Conservation (phyloP, 331 rosid species). For the Cydonia oblonga region DNA sequence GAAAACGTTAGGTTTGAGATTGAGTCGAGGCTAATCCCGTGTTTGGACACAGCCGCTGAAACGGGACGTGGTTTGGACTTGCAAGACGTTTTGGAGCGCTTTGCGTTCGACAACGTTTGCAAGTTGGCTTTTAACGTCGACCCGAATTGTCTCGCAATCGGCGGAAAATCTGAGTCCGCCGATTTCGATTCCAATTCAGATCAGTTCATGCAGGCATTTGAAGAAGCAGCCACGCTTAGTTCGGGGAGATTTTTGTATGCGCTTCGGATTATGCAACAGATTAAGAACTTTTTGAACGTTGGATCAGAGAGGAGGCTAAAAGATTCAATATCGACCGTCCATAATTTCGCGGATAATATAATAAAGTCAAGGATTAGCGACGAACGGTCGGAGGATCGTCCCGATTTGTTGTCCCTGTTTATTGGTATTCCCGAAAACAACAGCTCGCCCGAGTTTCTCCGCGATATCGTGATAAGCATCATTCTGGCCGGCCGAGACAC, state of each 20-base stretch:
- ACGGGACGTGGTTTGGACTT: conserved; percentile 25
- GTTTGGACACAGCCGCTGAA: conserved; percentile 12
- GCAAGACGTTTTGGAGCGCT: conserved; percentile 56
- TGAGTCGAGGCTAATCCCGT: conserved; percentile 33
- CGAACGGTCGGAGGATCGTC: not conserved
- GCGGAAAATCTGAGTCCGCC: not conserved
- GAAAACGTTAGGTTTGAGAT: conserved; percentile 41
- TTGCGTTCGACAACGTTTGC: conserved; percentile 61
- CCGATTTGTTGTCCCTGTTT: conserved; percentile 50
- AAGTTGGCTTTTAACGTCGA: conserved; percentile 59
- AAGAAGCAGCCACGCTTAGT: conserved; percentile 45
- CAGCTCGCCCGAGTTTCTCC: conserved; percentile 37
- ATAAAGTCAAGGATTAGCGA: conserved; percentile 23
- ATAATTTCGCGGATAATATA: conserved; percentile 45
- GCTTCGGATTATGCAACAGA: not conserved
- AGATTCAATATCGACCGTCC: conserved; percentile 44
- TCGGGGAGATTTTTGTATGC: conserved; percentile 40
- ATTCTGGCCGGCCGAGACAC: conserved; percentile 70
- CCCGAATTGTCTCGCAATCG: conserved; percentile 42
- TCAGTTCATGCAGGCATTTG: conserved; percentile 63
- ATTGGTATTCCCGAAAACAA: conserved; percentile 15
- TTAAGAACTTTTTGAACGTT: conserved; percentile 35
- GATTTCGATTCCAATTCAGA: not conserved
- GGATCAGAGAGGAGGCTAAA: conserved; percentile 42
- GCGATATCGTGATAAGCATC: conserved; percentile 56